Base-by-base conservation (phyloP, 1,284 basidiomycete species). In the Tilletia horrida region DNA sequence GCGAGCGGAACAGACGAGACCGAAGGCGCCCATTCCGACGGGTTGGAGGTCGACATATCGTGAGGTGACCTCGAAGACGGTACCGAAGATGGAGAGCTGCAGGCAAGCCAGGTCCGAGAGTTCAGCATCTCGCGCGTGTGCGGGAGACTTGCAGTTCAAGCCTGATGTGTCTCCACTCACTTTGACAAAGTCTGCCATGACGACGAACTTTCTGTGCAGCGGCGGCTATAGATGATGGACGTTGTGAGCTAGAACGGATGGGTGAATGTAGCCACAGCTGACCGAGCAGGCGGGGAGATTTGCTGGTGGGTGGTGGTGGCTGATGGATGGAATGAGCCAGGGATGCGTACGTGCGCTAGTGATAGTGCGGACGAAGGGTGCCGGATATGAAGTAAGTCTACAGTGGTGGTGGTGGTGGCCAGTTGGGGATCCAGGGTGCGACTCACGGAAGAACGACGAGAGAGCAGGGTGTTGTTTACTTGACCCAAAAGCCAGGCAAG, bases 21-120 rank as follows among this genome's bases (percentile, higher is more conserved):
- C 64, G 63, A 67, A 85, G 88, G 84, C 77, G 89, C 91, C 95
- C 95, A 98, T 98, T 83, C 95, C 96, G 61, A 98, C 95, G n/a
- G 95, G 95, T 83, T 98, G 96, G 27, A 99, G 89, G 85, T 98
- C 95, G 82, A 96, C 91, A 91, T 99, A 99, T 79, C 95, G 88
- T 42, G 80, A 79, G 42, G 78, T 75, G 66, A 89, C 91, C 88
- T 93, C 91, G 83, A 93, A 93, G 66, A 91, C 92, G 72, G 93
- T 97, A 66, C 94, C 94, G 80, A 97, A 97, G 84, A 97, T 97
- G 85, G 90, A 92, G 77, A 97, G 91, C 85, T 97, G 31, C 14
- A 13, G 27, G 9, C 6, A 23, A 23, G 23, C 48, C 11, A 52
- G 48, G 48, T 55, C 18, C 18, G 47, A 18, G 25, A 18, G 47